Evolutionary conservation across 495 filamentous ascomycete species (phyloP), one percentile per base, ranked within the genome.

Genomic region (Penicillium lividum): DNA sequence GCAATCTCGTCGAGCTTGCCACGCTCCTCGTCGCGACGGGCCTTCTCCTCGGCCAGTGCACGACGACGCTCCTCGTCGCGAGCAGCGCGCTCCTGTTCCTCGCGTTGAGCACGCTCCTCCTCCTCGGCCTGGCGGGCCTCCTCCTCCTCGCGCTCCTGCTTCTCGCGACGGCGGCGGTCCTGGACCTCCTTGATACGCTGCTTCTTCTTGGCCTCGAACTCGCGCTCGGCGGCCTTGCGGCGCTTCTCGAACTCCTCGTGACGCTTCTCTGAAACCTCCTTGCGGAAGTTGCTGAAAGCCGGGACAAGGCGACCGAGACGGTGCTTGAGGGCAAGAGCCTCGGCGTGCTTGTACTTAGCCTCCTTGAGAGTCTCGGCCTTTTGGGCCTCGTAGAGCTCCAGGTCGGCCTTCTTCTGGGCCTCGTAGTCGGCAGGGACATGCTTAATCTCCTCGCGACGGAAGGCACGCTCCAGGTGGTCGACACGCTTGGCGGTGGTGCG

Each of bases 401-500:
- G 64, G 68, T 98, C 94, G 28, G 74, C 81, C 72, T 92, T 84
- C 69, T 88, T 87, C 78, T 98, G 94, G 46, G 77, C 77, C 57
- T 89, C 92, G 60, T 93, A 95, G 68, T 98, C 95, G 53, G 89
- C 84, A 50, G 87, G 78, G 51, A 98, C 80, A 71, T 96, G 90
- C 83, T 97, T 97, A 64, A 89, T 73, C 71, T 98, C 94, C 73
- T 98, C 95, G 63, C 90, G 89, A 64, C 95, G 85, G 82, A 94
- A 93, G 27, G 94, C 95, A 76, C 94, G 91, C 81, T 98, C 94
- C 64, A 98, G 80, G 76, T 98, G 94, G 73, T 98, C 94, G 69
- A 98, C 92, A 59, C 94, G 88, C 84, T 97, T 97, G 70, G 89
- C 89, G 49, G 93, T 96, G 60, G 93, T 83, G 59, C 92, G 87